Conservation (phyloP, 352 stramenopile species). For the Hyaloperonospora arabidopsidis region DNA sequence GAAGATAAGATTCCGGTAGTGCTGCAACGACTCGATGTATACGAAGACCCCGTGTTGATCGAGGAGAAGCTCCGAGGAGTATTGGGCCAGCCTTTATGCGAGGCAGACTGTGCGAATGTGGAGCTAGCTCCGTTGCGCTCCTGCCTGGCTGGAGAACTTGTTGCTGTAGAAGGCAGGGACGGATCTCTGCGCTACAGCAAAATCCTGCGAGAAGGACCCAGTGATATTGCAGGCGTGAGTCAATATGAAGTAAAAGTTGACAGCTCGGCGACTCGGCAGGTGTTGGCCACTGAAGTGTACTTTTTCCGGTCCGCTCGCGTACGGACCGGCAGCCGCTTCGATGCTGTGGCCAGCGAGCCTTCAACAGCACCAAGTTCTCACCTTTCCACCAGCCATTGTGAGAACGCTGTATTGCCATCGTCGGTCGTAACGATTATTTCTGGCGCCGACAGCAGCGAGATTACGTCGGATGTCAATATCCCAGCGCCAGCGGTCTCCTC, state of each 20-base stretch:
- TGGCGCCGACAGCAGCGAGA: conserved; percentile 12
- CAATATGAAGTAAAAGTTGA: conserved; percentile 58
- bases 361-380: neutral
- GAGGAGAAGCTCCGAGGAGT: conserved; percentile 59
- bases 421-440: conserved; percentile 24
- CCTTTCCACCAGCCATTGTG: neutral
- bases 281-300: conserved; percentile 54
- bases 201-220: conserved; percentile 38
- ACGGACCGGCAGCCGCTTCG: conserved; percentile 9
- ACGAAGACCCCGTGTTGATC: conserved; percentile 54
- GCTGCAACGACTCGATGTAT: conserved; percentile 52
- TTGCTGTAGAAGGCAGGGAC: conserved; percentile 43
- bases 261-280: conserved; percentile 31
- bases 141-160: conserved; percentile 60
- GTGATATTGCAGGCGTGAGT: conserved; percentile 33
- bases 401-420: conserved; percentile 11
- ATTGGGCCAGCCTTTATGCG: conserved; percentile 42
- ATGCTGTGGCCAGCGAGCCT: neutral
- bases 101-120: conserved; percentile 36
- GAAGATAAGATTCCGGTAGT: conserved; percentile 39
- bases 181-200: conserved; percentile 54
- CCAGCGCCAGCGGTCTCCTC: conserved; percentile 19
- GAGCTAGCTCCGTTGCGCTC: conserved; percentile 59
- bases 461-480: conserved; percentile 5
- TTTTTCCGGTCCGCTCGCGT: conserved; percentile 58